A percentile compares a stretch with the other conserved stretches of the same genome.
These are phyloP conservation scores for Cladosporium sp. DNA, from an alignment of 2,329 filamentous ascomycete species.

Conservation along the genomic window DNA sequence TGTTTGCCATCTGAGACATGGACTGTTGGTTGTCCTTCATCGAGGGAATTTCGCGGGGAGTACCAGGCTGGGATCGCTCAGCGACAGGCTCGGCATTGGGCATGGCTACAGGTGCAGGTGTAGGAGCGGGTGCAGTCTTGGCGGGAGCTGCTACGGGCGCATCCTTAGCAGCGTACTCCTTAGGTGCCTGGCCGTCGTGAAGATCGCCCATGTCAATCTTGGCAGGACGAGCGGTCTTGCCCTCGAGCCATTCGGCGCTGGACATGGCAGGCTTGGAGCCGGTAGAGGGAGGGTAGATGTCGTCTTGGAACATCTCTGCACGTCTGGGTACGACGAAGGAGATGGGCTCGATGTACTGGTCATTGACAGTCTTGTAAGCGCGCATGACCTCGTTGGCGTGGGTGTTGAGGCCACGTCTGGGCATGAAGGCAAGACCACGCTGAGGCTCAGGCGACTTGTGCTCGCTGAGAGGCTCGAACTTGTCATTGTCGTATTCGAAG, in stretches of 20 bases:
- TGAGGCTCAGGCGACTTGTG: slow-evolving; percentile 97
- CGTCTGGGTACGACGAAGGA: slow-evolving; percentile 95
- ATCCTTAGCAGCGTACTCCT: slow-evolving; percentile 69
- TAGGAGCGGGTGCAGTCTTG: slow-evolving; percentile 35
- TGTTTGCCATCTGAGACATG: slow-evolving; percentile 78
- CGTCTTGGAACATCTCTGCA: slow-evolving; percentile 91
- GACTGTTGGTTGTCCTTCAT: slow-evolving; percentile 83
- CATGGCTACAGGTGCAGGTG: slow-evolving; percentile 34
- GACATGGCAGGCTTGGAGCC: slow-evolving; percentile 78
- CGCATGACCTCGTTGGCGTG: slow-evolving; percentile 96
- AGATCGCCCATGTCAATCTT: slow-evolving; percentile 93
- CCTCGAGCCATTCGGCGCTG: slow-evolving; percentile 76
- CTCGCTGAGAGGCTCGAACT: slow-evolving; percentile 94
- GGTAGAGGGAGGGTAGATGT: slow-evolving; percentile 86
- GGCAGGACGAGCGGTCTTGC: slow-evolving; percentile 71
- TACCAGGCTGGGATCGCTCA: slow-evolving; percentile 40
- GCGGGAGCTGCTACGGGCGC: slow-evolving; percentile 44
- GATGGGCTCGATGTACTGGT: slow-evolving; percentile 89
- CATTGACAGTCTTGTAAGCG: slow-evolving; percentile 95
- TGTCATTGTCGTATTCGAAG: slow-evolving; percentile 97
- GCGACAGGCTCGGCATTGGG: slow-evolving; percentile 42
- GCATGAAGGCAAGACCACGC: slow-evolving; percentile 88
- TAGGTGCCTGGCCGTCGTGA: slow-evolving; percentile 77
- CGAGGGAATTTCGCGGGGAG: slow-evolving; percentile 52
- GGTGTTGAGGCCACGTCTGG: slow-evolving; percentile 89